A percentile compares a stretch with the other conserved stretches of the same genome.
phyloP scores from a whole-genome alignment of 2,329 filamentous ascomycete species.

The Botrytis tulipae region DNA sequence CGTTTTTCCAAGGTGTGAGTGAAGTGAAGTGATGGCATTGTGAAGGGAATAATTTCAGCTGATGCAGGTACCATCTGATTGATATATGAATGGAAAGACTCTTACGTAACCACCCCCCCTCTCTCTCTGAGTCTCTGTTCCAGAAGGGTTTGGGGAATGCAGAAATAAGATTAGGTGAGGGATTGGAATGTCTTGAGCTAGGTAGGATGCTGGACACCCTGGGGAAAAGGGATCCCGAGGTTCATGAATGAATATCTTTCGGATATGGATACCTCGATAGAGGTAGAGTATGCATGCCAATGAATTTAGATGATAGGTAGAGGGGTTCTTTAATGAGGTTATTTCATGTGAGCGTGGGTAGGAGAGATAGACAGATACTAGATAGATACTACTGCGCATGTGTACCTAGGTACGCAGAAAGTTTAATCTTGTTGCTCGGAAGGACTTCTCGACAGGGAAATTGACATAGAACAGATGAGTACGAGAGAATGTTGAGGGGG shows the following conservation, averaged over 20 bases:
- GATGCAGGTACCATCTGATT: conserved; percentile 1
- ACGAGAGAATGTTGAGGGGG: not conserved
- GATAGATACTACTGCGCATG: not conserved
- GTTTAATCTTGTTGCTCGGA: not conserved
- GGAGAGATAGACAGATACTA: not conserved
- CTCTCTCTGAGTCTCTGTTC: not conserved
- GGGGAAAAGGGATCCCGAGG: not conserved
- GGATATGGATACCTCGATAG: not conserved
- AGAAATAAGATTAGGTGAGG: not conserved
- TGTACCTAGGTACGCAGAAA: not conserved
- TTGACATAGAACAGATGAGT: not conserved
- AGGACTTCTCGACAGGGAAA: not conserved
- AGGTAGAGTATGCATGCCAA: not conserved
- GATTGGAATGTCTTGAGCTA: conserved; percentile 6
- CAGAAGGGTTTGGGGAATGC: conserved; percentile 11
- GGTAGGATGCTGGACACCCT: not conserved
- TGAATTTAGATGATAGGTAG: not conserved
- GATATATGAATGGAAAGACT: not conserved
- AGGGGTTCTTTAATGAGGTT: conserved; percentile 7
- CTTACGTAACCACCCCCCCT: not conserved
- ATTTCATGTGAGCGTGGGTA: not conserved
- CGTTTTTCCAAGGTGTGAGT: not conserved
- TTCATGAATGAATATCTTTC: not conserved
- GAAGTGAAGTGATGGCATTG: not conserved
- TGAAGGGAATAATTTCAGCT: not conserved